Base-by-base conservation (phyloP, 2,329 filamentous ascomycete genomes). In the Trichoderma arundinaceum region DNA sequence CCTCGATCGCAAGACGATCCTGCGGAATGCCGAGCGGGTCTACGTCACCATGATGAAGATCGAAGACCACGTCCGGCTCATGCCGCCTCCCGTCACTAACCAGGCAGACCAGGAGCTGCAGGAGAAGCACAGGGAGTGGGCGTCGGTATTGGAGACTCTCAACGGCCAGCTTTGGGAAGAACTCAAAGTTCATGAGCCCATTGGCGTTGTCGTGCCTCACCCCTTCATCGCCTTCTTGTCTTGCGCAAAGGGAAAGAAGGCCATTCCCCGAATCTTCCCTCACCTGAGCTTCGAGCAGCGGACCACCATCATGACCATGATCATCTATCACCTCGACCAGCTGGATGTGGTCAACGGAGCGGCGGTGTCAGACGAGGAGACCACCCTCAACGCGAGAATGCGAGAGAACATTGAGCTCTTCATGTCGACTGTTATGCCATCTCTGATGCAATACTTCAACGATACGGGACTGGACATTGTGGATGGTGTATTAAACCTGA, bases 151-250 rank as follows among this genome's bases (percentile, higher is more conserved):
- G 52, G 87, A 89, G 67, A 77, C 82, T n/a, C 84, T 96, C 67
- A 96, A 94, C 72, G 82, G 86, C 56, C 88, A 90, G 75, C 84
- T 99, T 12, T 99, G 95, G 95, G 82, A 86, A 48, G 88, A 91
- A 66, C 85, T 97, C 58, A 96, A 96, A 80, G 92, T 99, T 57
- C 92, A 97, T 79, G 94, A 97, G 75, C 94, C 93, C 1, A 95
- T 97, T 71, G 90, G 87, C 33, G 85, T 82, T 52, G 92, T 90
- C 60, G 86, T 90, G 4, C 84, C 88, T 17, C 95, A 99, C 76
- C 95, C 95, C 0, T 99, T 99, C 79, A 97, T 99, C 71, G 92
- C 94, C 53, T 94, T 99, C 77, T 82, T 99, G 53, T 96, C 94
- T 4, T 96, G 95, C 74, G 88, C 90, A 71, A 99, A 99, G 82